These are phyloP conservation scores for Xylariaceae sp. DNA, from an alignment of 2,329 filamentous ascomycete genomes.

Conservation along the genomic window DNA sequence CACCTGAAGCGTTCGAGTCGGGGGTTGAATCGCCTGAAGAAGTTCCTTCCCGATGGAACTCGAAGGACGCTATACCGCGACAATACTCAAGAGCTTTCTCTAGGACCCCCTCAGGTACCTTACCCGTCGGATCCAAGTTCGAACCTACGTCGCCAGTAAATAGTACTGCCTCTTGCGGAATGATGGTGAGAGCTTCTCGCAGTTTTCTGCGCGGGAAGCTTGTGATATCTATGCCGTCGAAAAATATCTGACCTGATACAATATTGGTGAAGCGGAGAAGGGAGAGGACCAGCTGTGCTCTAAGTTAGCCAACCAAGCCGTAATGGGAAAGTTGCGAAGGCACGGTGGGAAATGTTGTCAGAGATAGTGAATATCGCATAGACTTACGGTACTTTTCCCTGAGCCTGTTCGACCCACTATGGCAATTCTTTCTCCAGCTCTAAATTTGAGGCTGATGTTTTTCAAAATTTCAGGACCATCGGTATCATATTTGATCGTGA, in stretches of 20 bases:
- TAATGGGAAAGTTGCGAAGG: too few relatives aligned
- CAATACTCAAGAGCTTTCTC: slow-evolving; percentile 59
- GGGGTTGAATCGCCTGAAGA: slow-evolving; percentile 19
- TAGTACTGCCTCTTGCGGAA: slow-evolving; percentile 56
- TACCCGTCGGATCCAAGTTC: slow-evolving; percentile 62
- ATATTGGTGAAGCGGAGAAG: slow-evolving; percentile 52
- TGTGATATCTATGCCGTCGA: slow-evolving; percentile 54
- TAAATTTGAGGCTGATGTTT: slow-evolving; percentile 47
- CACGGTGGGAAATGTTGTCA: not conserved
- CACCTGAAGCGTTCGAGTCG: slow-evolving; percentile 15
- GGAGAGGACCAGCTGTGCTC: slow-evolving; percentile 45
- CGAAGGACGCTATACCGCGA: slow-evolving; percentile 49
- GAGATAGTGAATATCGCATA: not conserved
- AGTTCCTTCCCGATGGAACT: slow-evolving; percentile 23
- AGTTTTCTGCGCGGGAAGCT: slow-evolving; percentile 47
- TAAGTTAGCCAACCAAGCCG: too few relatives aligned
- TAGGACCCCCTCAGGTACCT: slow-evolving; percentile 50
- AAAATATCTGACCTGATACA: slow-evolving; percentile 49
- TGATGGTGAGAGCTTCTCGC: slow-evolving; percentile 53
- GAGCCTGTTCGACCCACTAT: slow-evolving; percentile 78
- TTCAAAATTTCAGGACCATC: slow-evolving; percentile 47
- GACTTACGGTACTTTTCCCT: slow-evolving; percentile 72
- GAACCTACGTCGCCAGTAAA: slow-evolving; percentile 49
- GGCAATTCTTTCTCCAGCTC: slow-evolving; percentile 70
- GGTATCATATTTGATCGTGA: slow-evolving; percentile 45